Evolutionary conservation across 306 rosid species (phyloP).

Genomic region (Cercis canadensis): DNA sequence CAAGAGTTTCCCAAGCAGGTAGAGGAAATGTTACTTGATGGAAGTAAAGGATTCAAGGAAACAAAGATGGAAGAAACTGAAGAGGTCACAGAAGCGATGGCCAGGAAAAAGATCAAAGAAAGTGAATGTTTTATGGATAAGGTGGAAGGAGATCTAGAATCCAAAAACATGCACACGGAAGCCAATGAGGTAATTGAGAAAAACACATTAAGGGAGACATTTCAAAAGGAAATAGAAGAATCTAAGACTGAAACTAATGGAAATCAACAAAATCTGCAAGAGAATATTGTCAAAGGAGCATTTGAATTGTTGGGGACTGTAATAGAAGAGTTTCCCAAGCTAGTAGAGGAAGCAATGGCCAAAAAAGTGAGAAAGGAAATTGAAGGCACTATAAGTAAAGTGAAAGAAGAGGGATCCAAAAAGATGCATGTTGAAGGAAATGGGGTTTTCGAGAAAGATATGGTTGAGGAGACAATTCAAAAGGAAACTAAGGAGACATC

Average conservation of each 20-base stretch:
- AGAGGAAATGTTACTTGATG: not conserved
- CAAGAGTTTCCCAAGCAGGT: conserved; percentile 1
- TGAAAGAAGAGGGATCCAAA: conserved; percentile 16
- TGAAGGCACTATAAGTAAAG: conserved; percentile 13
- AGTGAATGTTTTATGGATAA: conserved; percentile 19
- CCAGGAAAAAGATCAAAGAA: not conserved
- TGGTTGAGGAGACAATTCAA: not conserved
- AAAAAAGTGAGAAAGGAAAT: not conserved
- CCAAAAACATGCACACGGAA: not conserved
- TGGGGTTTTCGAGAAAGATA: conserved; percentile 19
- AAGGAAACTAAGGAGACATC: conserved; percentile 17
- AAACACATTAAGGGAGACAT: conserved; percentile 6
- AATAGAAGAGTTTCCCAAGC: conserved; percentile 20
- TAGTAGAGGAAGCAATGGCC: not conserved
- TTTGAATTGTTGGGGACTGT: conserved; percentile 11
- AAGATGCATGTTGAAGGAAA: conserved; percentile 35
- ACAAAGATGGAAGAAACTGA: conserved; percentile 18
- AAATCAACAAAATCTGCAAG: not conserved
- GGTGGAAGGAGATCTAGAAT: conserved; percentile 4
- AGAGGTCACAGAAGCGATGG: conserved; percentile 3
- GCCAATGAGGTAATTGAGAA: not conserved
- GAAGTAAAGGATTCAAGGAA: conserved; percentile 10
- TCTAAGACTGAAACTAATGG: conserved; percentile 12
- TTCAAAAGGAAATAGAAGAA: conserved; percentile 19
- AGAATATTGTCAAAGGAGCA: not conserved